A percentile compares a stretch with the other conserved stretches of the same genome.
phyloP scores from a whole-genome alignment of 192 early-diverging fungal genomes.

The Entrophospora sp. region DNA sequence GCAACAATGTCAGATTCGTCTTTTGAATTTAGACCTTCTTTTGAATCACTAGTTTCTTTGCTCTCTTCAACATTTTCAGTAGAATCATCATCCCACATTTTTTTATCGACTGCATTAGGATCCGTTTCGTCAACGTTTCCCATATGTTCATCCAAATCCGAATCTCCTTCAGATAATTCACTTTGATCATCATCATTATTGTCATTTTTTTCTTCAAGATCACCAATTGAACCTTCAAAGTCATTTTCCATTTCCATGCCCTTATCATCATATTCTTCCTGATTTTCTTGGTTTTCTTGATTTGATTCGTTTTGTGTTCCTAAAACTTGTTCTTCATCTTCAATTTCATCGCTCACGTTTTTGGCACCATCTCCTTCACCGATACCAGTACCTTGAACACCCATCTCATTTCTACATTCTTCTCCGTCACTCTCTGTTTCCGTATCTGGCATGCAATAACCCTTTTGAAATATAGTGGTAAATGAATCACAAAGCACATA shows the following conservation, averaged over 20 bases:
- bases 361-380: slow-evolving; percentile 91
- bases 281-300: slow-evolving; percentile 47
- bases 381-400: slow-evolving; percentile 68
- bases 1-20: slow-evolving; percentile 57
- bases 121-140: slow-evolving; percentile 84
- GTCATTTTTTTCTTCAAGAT: slow-evolving; percentile 67
- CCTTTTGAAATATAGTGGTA: slow-evolving; percentile 63
- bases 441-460: slow-evolving; percentile 77
- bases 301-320: slow-evolving; percentile 70
- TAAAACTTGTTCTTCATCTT: slow-evolving; percentile 92
- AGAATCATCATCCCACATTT: slow-evolving; percentile 91
- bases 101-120: slow-evolving; percentile 88
- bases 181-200: slow-evolving; percentile 51
- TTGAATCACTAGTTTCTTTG: slow-evolving; percentile 61
- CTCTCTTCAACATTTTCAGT: slow-evolving; percentile 48
- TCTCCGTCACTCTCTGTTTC: slow-evolving; percentile 54
- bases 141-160: slow-evolving; percentile 79
- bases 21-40: slow-evolving; percentile 36
- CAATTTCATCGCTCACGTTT: slow-evolving; percentile 96
- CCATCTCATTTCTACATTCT: slow-evolving; percentile 45
- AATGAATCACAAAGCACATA: slow-evolving; percentile 67
- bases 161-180: slow-evolving; percentile 65
- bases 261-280: slow-evolving; percentile 71
- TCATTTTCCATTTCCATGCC: slow-evolving; percentile 96
- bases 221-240: slow-evolving; percentile 86